phyloP scores from a whole-genome alignment of 2,329 filamentous ascomycete genomes.

The Fusarium abutilonis region DNA sequence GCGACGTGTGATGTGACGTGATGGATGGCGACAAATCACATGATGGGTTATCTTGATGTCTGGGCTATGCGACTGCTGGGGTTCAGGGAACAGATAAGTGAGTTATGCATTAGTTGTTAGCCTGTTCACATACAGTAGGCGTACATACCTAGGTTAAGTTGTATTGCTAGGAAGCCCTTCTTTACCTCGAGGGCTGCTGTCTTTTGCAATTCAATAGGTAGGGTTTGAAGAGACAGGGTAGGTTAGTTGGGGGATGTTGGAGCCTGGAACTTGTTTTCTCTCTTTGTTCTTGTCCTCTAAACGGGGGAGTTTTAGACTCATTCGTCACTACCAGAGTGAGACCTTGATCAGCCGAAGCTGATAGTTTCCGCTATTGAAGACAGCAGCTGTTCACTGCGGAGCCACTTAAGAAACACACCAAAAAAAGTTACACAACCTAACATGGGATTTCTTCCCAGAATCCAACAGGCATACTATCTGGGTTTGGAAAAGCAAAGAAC shows the following conservation, averaged over 20 bases:
- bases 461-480: constrained; percentile 11
- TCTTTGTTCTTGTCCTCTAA: neutral
- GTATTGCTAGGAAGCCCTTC: neutral
- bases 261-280: neutral
- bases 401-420: constrained; percentile 1
- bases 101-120: neutral
- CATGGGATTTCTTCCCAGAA: neutral
- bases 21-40: constrained; percentile 39
- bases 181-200: neutral
- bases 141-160: neutral
- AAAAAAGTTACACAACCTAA: constrained; percentile 12
- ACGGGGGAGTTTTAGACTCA: neutral
- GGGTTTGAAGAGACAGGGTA: neutral
- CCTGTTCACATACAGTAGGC: neutral
- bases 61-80: constrained; percentile 17
- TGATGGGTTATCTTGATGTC: constrained; percentile 39
- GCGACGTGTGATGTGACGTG: constrained; percentile 16
- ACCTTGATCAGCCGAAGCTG: constrained; percentile 10
- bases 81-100: neutral
- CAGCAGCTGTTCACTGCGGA: constrained; percentile 6
- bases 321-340: neutral
- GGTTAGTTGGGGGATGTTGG: neutral
- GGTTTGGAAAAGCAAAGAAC: constrained; percentile 1
- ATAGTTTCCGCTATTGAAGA: constrained; percentile 6
- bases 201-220: neutral